These are phyloP conservation scores for Xylariaceae sp. DNA, from an alignment of 2,329 filamentous ascomycete genomes.

Conservation along the genomic window DNA sequence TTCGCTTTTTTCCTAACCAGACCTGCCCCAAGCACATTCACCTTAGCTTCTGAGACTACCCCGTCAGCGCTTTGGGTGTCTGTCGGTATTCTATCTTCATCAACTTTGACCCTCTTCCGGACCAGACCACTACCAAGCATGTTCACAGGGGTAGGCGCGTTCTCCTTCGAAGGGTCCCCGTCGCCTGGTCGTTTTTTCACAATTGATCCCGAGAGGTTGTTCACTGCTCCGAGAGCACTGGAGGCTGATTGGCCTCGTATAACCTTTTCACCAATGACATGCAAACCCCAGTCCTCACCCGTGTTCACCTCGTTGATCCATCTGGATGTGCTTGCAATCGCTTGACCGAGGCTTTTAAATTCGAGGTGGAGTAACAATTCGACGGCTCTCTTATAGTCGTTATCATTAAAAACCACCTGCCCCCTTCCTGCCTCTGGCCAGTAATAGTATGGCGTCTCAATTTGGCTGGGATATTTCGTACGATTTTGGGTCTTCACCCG, in stretches of 20 bases:
- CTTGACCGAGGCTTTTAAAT: constrained; percentile 70
- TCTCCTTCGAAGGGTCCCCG: constrained; percentile 7
- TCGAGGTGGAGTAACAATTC: constrained; percentile 76
- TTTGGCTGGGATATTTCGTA: constrained; percentile 55
- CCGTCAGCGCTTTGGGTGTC: not conserved
- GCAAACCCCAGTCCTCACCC: constrained; percentile 58
- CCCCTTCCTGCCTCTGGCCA: constrained; percentile 70
- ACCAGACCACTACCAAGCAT: constrained; percentile 48
- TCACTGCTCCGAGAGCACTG: constrained; percentile 40
- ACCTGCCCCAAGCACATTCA: constrained; percentile 23
- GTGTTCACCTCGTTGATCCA: constrained; percentile 73
- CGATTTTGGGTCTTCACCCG: constrained; percentile 65
- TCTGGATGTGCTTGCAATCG: constrained; percentile 67
- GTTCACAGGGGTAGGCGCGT: constrained; percentile 35
- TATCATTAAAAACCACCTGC: constrained; percentile 65
- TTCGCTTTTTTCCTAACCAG: constrained; percentile 22
- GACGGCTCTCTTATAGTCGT: constrained; percentile 69
- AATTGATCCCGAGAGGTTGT: constrained; percentile 56
- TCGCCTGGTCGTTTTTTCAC: constrained; percentile 50
- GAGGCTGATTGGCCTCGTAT: constrained; percentile 26
- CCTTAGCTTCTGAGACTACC: not conserved
- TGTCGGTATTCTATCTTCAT: not conserved
- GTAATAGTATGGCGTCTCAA: constrained; percentile 66
- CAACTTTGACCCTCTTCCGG: constrained; percentile 57
- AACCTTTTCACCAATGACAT: constrained; percentile 53